Evolutionary conservation across 257 asterid species (phyloP), one percentile per base, ranked within the genome.

Genomic region (Lithospermum erythrorhizon): DNA sequence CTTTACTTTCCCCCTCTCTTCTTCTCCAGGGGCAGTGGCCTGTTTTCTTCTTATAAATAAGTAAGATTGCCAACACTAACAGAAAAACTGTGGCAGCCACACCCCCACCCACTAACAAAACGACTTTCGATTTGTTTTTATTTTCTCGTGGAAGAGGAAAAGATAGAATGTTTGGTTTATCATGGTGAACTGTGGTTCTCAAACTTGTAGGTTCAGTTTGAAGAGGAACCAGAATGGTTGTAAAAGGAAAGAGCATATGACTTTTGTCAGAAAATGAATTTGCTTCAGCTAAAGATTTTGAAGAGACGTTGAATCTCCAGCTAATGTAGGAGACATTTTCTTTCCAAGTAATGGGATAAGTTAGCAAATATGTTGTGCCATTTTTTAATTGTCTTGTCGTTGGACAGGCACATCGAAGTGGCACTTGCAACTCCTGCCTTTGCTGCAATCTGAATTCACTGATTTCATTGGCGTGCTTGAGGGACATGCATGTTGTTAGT

Each of bases 401-500:
- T 10, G 85, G 85, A 65, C 87, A 83, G 18, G 87, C 83, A 53
- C 85, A 81, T 25, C 82, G 73, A 1, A 83, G 88, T 1, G 86
- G 86, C 48, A 83, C 73, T 41, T 55, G 74, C 59, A 83, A 9
- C 61, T 68, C 72, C n/a, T 58, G 55, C 45, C 80, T 80, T 0
- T 55, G 60, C 18, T 32, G 56, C 57, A 77, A 59, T 16, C 27
- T 17, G 52, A 68, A 51, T 37, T n/a, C 72, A 1, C 64, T 53
- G n/a, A 65, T 58, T 0, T 17, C 29, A 56, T 75, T 77, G 18
- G 51, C 77, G 21, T 22, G 58, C 24, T 18, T 58, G 14, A 81
- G 66, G 29, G 78, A 52, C 24, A 53, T 23, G 58, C 87, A 81
- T 4, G 87, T 73, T 9, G 91, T 74, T 47, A 83, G 55, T 29